Evolutionary conservation across 768 basidiomycete species (phyloP).

Genomic region (Neoboletus brunneissimus): DNA sequence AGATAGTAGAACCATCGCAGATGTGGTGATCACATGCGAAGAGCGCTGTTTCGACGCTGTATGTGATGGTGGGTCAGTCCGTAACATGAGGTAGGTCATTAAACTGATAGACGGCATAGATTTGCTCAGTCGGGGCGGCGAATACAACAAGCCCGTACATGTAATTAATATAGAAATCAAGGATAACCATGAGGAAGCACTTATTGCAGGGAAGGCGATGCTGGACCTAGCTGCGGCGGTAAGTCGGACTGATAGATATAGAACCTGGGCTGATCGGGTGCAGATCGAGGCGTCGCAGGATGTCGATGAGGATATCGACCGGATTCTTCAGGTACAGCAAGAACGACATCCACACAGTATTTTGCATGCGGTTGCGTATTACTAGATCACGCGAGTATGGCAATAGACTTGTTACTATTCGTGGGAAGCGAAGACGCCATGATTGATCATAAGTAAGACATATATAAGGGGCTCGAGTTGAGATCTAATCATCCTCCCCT

Average conservation of each 20-base stretch:
- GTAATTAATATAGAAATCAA: constrained; percentile 98
- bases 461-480: neutral
- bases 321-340: constrained; percentile 79
- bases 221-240: constrained; percentile 88
- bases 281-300: constrained; percentile 86
- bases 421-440: constrained; percentile 70
- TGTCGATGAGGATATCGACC: constrained; percentile 88
- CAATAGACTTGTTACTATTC: constrained; percentile 26
- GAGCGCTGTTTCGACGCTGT: constrained; percentile 98
- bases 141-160: constrained; percentile 92
- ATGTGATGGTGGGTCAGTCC: constrained; percentile 76
- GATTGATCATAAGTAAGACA: constrained; percentile 23
- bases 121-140: constrained; percentile 81
- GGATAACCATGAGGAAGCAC: constrained; percentile 98
- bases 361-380: constrained; percentile 89
- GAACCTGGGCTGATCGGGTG: constrained; percentile 11
- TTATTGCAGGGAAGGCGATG: constrained; percentile 94
- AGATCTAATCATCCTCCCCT: constrained; percentile 5
- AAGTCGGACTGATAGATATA: constrained; percentile 32
- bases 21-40: constrained; percentile 98
- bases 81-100: constrained; percentile 6
- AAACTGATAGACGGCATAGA: constrained; percentile 46
- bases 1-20: constrained; percentile 83
- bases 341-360: constrained; percentile 90
- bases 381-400: constrained; percentile 45